Conservation (phyloP, 139 green algal genomes). For the Mychonastes homosphaera region DNA sequence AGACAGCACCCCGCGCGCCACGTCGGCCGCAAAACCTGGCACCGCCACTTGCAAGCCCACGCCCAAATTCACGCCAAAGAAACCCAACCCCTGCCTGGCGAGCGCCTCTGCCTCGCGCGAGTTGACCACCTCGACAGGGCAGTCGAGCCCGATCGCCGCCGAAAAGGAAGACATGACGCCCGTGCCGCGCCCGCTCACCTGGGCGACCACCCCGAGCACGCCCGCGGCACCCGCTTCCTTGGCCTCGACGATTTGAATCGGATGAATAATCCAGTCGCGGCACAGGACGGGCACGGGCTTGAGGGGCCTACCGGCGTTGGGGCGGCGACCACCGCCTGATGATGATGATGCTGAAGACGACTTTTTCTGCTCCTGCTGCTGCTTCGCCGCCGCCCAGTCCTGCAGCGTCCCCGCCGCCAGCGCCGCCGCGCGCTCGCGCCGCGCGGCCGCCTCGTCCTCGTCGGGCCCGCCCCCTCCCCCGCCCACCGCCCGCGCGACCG, state of each 20-base stretch:
- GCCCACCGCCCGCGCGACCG: conserved; percentile 39
- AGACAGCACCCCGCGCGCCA: conserved; percentile 59
- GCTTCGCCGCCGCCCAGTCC: too few species aligned
- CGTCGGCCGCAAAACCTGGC: conserved; percentile 41
- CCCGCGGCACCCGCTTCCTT: conserved; percentile 70
- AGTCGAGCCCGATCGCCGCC: conserved; percentile 53
- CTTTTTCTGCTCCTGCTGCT: too few species aligned
- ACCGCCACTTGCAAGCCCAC: conserved; percentile 50
- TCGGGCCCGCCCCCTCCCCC: too few species aligned
- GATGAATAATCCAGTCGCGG: conserved; percentile 67
- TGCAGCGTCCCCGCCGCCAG: too few species aligned
- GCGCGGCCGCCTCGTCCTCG: too few species aligned
- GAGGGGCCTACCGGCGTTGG: too few species aligned
- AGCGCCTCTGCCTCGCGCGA: conserved; percentile 35
- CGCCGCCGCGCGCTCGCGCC: too few species aligned
- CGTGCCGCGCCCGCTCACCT: conserved; percentile 51
- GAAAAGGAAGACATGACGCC: conserved; percentile 56
- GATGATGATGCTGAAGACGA: too few species aligned
- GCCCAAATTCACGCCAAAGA: conserved; percentile 41
- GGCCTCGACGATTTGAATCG: conserved; percentile 57
- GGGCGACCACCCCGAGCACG: conserved; percentile 51
- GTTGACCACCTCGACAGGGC: conserved; percentile 61
- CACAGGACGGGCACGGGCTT: conserved; percentile 46
- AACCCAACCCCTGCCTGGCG: conserved; percentile 30
- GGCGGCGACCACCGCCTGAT: too few species aligned